Evolutionary conservation across 345 rosid species (phyloP), one percentile per base, ranked within the genome.

Genomic region (Excoecaria agallocha): DNA sequence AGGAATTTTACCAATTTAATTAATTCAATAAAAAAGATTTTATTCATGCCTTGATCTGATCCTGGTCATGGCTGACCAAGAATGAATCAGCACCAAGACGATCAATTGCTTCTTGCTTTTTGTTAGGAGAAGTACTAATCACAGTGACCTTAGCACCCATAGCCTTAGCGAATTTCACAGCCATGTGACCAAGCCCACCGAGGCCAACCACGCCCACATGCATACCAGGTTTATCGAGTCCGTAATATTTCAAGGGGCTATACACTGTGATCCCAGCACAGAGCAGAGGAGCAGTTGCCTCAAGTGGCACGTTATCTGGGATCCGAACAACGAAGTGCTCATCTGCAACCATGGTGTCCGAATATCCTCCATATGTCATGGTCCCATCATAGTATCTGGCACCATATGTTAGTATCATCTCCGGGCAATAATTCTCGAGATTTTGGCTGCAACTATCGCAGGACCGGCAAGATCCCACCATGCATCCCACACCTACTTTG

Each of bases 291-390:
- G 77, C 72, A 25, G 71, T 20, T 3, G 77, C 77, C 41, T 74
- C 71, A 41, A 74, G 72, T 8, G 77, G 71, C 25, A 74, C 8
- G 19, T 25, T 66, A 20, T 66, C 77, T 12, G 77, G 77, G 19
- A 74, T 65, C 17, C 72, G 62, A 49, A 74, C 66, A 6, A 74
- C 12, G 66, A 65, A 74, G 46, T 65, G 71, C 45, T 69, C 68
- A 7, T 74, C 54, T 2, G 64, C 56, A 1, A 79, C 75, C 76
- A 79, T 70, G 52, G 20, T 15, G 52, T 79, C 75, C 2, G 78
- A 87, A 37, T 85, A 87, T 22, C 90, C 93, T n/a, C 90, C 93
- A 51, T 87, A 80, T 3, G 87, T 87, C 50, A 72, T 77, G 7
- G 87, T 84, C 52, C 90, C 89, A 35, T 89, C 89, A 39, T 52